phyloP scores from a whole-genome alignment of 352 stramenopile species.

The Phytophthora cactorum region DNA sequence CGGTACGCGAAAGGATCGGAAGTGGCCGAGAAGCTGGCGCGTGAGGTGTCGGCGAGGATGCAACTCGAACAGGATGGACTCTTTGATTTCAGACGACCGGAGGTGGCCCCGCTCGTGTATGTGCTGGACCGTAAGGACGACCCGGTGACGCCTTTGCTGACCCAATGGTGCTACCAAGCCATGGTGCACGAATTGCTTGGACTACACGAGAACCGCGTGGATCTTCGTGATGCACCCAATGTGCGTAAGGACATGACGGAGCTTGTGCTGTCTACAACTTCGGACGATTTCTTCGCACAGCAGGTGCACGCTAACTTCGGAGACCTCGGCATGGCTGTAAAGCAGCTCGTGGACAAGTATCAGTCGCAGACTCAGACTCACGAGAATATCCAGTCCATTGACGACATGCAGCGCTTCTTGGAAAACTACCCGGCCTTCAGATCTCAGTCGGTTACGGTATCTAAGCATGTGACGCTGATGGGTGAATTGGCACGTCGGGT shows the following conservation, averaged over 20 bases:
- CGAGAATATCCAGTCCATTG: conserved; percentile 90
- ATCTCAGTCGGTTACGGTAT: conserved; percentile 96
- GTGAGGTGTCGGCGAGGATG: conserved; percentile 95
- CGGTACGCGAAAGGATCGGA: conserved; percentile 95
- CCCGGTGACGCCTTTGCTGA: conserved; percentile 98
- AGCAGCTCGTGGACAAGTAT: conserved; percentile 94
- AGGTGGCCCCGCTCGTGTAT: conserved; percentile 87
- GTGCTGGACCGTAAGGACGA: conserved; percentile 99
- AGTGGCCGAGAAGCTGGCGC: conserved; percentile 93
- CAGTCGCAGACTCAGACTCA: conserved; percentile 85
- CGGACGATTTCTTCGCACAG: conserved; percentile 97
- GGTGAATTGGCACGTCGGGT: conserved; percentile 97
- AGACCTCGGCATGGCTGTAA: conserved; percentile 95
- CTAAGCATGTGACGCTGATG: conserved; percentile 99
- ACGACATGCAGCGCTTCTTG: conserved; percentile 99
- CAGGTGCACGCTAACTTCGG: conserved; percentile 99
- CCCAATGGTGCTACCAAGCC: conserved; percentile 98
- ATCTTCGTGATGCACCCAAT: conserved; percentile 94
- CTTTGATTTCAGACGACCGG: conserved; percentile 96
- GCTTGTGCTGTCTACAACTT: conserved; percentile 95
- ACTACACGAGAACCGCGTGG: conserved; percentile 98
- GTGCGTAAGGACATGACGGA: conserved; percentile 97
- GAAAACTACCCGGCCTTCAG: conserved; percentile 97
- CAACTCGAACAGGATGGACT: conserved; percentile 94
- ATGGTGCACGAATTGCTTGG: conserved; percentile 99